Evolutionary conservation across 225 moss, liverwort and hornwort species (phyloP).

Genomic region (Sphagnum tenellum): DNA sequence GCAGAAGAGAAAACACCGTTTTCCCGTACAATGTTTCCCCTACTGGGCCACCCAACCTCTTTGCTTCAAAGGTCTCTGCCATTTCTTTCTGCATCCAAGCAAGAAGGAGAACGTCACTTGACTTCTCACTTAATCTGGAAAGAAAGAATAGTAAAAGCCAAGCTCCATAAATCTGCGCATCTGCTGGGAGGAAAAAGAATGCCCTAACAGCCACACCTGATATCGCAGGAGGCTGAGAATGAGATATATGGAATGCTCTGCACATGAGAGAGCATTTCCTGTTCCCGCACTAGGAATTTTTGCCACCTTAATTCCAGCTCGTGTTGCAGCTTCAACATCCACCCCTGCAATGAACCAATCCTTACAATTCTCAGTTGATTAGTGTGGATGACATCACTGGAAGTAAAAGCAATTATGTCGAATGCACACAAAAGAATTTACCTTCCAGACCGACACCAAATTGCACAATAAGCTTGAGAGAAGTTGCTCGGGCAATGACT

Average conservation of each 20-base stretch:
- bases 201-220: constrained; percentile 27
- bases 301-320: constrained; percentile 55
- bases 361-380: no score
- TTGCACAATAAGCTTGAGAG: constrained; percentile 56
- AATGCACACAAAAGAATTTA: constrained; percentile 3
- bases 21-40: constrained; percentile 52
- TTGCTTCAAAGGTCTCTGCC: constrained; percentile 29
- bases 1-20: constrained; percentile 27
- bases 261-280: constrained; percentile 74
- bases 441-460: constrained; percentile 84
- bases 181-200: no score
- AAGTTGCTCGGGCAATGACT: constrained; percentile 39
- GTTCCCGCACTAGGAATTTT: constrained; percentile 36
- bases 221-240: constrained; percentile 65
- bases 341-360: constrained; percentile 26
- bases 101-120: no score
- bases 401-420: no score
- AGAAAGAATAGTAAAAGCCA: no score
- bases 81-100: constrained; percentile 40
- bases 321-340: constrained; percentile 64
- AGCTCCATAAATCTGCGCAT: no score
- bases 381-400: no score
- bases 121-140: no score
- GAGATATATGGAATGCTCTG: constrained; percentile 73
- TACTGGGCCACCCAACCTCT: constrained; percentile 37